A percentile compares a stretch with the other conserved stretches of the same genome.
Evolutionary conservation across 306 rosid genomes (phyloP).

Genomic region (Amphicarpaea edgeworthii): DNA sequence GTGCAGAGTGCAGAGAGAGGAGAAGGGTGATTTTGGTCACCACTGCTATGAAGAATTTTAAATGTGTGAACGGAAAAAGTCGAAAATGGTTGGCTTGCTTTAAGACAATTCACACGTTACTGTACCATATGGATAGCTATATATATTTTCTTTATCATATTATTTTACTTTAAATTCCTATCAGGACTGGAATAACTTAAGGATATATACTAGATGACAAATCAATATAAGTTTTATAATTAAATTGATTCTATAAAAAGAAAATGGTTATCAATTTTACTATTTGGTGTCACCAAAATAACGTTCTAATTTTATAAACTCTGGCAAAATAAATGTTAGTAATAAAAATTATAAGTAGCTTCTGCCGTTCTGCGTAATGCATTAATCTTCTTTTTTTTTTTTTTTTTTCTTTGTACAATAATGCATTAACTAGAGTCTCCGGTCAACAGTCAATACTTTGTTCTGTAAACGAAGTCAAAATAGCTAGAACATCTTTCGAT

Average conservation of each 20-base stretch:
- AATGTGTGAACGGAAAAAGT: not conserved
- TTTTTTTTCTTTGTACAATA: no score
- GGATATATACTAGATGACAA: not conserved
- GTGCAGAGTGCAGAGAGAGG: not conserved
- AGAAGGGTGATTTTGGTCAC: slow-evolving; percentile 25
- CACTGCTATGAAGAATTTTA: not conserved
- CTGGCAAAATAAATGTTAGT: not conserved
- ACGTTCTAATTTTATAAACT: not conserved
- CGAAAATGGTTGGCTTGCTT: slow-evolving; percentile 23
- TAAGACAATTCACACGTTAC: not conserved
- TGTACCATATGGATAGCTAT: not conserved
- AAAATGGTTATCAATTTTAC: not conserved
- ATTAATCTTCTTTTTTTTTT: no score
- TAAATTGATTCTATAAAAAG: not conserved
- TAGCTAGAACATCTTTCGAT: not conserved
- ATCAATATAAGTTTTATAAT: no score
- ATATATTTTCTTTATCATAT: not conserved
- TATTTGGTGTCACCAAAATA: not conserved
- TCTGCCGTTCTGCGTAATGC: not conserved
- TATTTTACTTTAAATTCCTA: not conserved
- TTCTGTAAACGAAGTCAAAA: no score
- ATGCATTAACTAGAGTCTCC: not conserved
- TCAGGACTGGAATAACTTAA: not conserved
- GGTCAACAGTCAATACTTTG: no score
- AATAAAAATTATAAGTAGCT: not conserved